Base-by-base conservation (phyloP, 805 yeast species). In the Candida xyloterini region DNA sequence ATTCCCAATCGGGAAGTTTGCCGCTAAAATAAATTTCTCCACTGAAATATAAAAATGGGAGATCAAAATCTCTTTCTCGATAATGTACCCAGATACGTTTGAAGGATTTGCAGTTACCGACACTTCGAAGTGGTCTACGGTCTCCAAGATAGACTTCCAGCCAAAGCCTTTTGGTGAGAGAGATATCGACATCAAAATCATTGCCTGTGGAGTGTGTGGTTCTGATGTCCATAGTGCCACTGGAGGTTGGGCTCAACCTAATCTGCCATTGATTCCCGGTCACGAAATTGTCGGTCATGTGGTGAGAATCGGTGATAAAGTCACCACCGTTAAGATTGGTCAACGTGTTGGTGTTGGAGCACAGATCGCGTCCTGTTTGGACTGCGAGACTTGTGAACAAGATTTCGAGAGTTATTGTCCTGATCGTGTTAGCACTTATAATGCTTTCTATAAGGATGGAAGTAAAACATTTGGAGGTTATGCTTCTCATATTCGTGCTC, bases 271-370 rank as follows among this genome's bases (percentile, higher is more conserved):
- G 22, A 68, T 71, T 27, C 68, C 65, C 7, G 88, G 88, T 23
- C 87, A 81, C 59, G 87, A 81, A 57, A 71, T 81, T 47, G 64
- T 81, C 31, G 87, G 87, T 30, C 66, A 59, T 26, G 81, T 81
- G 20, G 67, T 75, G 14, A 70, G 66, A 26, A 67, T 82, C 28
- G 95, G 93, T 38, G 50, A 68, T n/a, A 65, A 73, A 25, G 78
- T 84, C 48, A 59, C 62, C 8, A 67, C 46, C 38, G 70, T 63
- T 65, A 75, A 70, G 56, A 58, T 81, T 14, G 95, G 95, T 40
- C 81, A 86, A 15, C 30, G 87, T 48, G 93, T 84, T 20, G 95
- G 91, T 37, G 73, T 84, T 35, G 95, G 95, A 52, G 91, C 93
- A 21, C 81, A 76, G 54, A 67, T 73, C 15, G 65, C 63, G 43